Conservation (phyloP, 805 yeast species). For the Ogataea ramenticola region DNA sequence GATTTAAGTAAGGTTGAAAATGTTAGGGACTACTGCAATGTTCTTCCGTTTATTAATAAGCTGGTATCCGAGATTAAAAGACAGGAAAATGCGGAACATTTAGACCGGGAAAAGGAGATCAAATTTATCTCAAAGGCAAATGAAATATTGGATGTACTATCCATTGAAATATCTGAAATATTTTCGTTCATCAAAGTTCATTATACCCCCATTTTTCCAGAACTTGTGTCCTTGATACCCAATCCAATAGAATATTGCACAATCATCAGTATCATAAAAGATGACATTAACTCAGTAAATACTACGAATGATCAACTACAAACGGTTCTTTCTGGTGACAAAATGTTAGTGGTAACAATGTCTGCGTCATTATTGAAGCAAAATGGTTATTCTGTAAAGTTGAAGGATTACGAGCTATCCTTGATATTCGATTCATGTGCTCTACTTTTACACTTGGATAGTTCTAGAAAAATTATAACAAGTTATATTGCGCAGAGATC, state of each 20-base stretch:
- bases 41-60: slow-evolving; percentile 16
- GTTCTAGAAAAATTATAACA: slow-evolving; percentile 36
- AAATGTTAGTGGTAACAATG: slow-evolving; percentile 66
- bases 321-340: slow-evolving; percentile 49
- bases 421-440: slow-evolving; percentile 36
- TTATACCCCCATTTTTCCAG: slow-evolving; percentile 63
- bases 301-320: slow-evolving; percentile 28
- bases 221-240: slow-evolving; percentile 54
- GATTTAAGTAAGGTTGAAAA: slow-evolving; percentile 14
- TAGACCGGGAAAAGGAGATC: slow-evolving; percentile 34
- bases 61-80: slow-evolving; percentile 15
- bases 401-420: slow-evolving; percentile 24
- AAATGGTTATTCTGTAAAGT: slow-evolving; percentile 14
- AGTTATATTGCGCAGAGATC: slow-evolving; percentile 51
- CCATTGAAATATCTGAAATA: slow-evolving; percentile 43
- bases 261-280: slow-evolving; percentile 44
- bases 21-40: slow-evolving; percentile 20
- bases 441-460: slow-evolving; percentile 38
- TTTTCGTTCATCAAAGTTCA: slow-evolving; percentile 42
- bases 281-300: slow-evolving; percentile 15
- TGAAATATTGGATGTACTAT: slow-evolving; percentile 44
- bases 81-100: slow-evolving; percentile 4
- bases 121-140: slow-evolving; percentile 33
- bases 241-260: slow-evolving; percentile 57
- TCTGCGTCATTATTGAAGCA: slow-evolving; percentile 50